Evolutionary conservation across 2,329 filamentous ascomycete species (phyloP).

Genomic region (Aspergillus chevalieri): DNA sequence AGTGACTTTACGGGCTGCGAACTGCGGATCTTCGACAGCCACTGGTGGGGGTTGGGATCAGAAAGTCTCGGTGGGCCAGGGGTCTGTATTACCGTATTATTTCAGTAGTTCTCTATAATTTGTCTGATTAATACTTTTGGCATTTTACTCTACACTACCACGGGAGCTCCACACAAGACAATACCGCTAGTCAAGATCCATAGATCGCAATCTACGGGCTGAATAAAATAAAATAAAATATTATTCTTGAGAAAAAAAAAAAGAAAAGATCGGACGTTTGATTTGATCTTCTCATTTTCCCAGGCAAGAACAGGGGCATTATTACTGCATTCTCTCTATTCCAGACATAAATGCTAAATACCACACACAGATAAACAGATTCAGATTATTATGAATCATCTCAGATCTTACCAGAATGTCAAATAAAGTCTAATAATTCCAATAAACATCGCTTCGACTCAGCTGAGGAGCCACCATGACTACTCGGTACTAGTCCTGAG

Average conservation of each 20-base stretch:
- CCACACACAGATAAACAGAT: too few relatives aligned
- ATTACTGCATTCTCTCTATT: too few relatives aligned
- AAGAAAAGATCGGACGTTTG: too few relatives aligned
- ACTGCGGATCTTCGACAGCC: conserved; percentile 25
- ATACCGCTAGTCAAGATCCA: not conserved
- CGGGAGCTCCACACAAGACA: not conserved
- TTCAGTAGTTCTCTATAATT: too few relatives aligned
- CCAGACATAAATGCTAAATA: too few relatives aligned
- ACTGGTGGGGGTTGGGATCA: conserved; percentile 22
- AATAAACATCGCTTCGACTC: too few relatives aligned
- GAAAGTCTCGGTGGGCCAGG: conserved; percentile 20
- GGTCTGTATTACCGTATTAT: conserved; percentile 2
- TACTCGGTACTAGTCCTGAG: too few relatives aligned
- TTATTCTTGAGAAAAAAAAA: not conserved
- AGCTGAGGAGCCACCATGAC: too few relatives aligned
- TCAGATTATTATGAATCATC: too few relatives aligned
- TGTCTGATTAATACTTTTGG: too few relatives aligned
- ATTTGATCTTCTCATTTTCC: not conserved
- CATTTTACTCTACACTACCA: not conserved
- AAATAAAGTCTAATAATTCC: too few relatives aligned
- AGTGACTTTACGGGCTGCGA: conserved; percentile 23
- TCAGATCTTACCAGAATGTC: too few relatives aligned
- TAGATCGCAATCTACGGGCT: not conserved
- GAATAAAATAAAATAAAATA: not conserved
- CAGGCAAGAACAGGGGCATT: not conserved